Evolutionary conservation across 345 rosid genomes (phyloP), one percentile per base, ranked within the genome.

Genomic region (Arabis hirsuta): DNA sequence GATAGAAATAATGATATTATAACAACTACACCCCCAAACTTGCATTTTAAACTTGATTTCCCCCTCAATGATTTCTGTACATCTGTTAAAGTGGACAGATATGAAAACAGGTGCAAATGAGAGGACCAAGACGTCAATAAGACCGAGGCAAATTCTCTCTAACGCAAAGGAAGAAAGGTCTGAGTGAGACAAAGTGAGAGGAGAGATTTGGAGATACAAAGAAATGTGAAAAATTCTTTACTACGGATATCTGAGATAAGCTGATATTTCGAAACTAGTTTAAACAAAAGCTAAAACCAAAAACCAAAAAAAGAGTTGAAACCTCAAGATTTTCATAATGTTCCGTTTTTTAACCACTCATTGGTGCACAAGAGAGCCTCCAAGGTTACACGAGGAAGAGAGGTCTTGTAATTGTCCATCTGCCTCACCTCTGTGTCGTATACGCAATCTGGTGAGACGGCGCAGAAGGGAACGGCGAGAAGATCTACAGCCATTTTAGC

Each of bases 291-390:
- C 65, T 38, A 41, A 57, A 58, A 62, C 14, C 6, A 10, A 26
- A 50, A 61, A 31, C 12, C 3, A 11, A 45, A 65, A 45, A 65
- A 24, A 19, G 38, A 43, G 16, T 20, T 61, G 9, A 10, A 51
- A 50, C 32, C 12, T 19, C 26, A 65, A 13, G 50, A 13, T n/a
- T 19, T 22, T 74, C 56, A 67, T 24, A 20, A 24, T 14, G 50
- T 43, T 67, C 10, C 32, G 47, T 46, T 60, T 34, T 67, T 67
- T 13, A 74, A 32, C 97, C 97, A 88, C 56, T 87, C 92, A 77
- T 90, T 90, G 26, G 89, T 84, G 74, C 97, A 90, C 22, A 90
- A 62, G 31, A 88, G 84, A 60, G 97, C 95, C 78, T 90, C 94
- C 77, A 90, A 82, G 0, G 95, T 90, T 47, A 78, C 87, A 6